Percentiles rank a stretch among this genome's conserved stretches.
These are phyloP conservation scores for Xylariaceae sp. DNA, from an alignment of 2,329 filamentous ascomycete genomes.

Conservation along the genomic window DNA sequence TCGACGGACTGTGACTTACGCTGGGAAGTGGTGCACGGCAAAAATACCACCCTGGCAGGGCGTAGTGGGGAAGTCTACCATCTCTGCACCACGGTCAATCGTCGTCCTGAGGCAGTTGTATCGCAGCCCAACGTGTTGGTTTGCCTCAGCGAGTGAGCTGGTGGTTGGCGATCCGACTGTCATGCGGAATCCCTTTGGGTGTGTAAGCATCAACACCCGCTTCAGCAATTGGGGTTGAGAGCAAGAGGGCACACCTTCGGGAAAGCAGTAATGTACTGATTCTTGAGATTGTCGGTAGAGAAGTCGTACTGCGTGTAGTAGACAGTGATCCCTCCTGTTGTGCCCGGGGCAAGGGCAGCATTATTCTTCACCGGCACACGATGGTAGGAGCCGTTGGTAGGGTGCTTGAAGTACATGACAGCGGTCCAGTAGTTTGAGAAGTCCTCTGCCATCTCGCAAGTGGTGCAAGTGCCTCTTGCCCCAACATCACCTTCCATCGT, in stretches of 20 bases:
- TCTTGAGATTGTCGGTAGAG: slow-evolving; percentile 21
- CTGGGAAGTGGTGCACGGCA: slow-evolving; percentile 41
- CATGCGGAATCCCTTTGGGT: slow-evolving; percentile 42
- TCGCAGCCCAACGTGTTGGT: slow-evolving; percentile 37
- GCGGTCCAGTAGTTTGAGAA: slow-evolving; percentile 35
- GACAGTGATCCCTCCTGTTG: slow-evolving; percentile 31
- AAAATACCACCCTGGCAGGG: slow-evolving; percentile 43
- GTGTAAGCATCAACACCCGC: slow-evolving; percentile 7
- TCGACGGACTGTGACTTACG: slow-evolving; percentile 22
- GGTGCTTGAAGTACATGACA: slow-evolving; percentile 33
- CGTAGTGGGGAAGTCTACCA: slow-evolving; percentile 37
- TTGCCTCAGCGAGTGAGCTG: slow-evolving; percentile 26
- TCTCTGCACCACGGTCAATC: slow-evolving; percentile 38
- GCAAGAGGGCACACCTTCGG: slow-evolving; percentile 30
- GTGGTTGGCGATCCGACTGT: slow-evolving; percentile 38
- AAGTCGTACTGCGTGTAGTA: slow-evolving; percentile 33
- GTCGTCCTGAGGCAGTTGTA: slow-evolving; percentile 41
- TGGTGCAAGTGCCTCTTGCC: slow-evolving; percentile 30
- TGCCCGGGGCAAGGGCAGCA: slow-evolving; percentile 27
- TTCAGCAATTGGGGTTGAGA: background rate
- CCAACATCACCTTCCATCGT: slow-evolving; percentile 30
- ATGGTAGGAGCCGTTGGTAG: slow-evolving; percentile 32
- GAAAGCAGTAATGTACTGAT: slow-evolving; percentile 43
- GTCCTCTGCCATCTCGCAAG: slow-evolving; percentile 30
- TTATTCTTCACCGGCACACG: slow-evolving; percentile 30